Evolutionary conservation across 1,139 yeast genomes (phyloP).

Genomic region (Kluyveromyces sp.): DNA sequence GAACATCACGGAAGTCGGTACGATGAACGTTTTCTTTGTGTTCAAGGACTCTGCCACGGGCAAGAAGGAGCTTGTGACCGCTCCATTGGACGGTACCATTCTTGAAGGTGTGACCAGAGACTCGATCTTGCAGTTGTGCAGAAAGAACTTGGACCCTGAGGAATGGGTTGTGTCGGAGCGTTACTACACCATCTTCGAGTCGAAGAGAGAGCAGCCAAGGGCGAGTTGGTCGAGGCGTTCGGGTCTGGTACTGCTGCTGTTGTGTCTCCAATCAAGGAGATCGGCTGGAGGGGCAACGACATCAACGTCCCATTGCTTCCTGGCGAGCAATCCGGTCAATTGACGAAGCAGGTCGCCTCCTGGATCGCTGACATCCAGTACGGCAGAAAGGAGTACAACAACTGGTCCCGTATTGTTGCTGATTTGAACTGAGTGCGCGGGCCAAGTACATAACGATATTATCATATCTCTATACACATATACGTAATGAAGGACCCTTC

Average conservation of each 20-base stretch:
- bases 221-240: slow-evolving; percentile 86
- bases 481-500: neutral
- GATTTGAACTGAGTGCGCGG: slow-evolving; percentile 22
- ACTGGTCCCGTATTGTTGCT: slow-evolving; percentile 34
- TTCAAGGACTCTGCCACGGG: slow-evolving; percentile 64
- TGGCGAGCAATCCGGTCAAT: slow-evolving; percentile 72
- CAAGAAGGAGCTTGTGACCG: slow-evolving; percentile 86
- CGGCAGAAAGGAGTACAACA: slow-evolving; percentile 58
- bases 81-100: slow-evolving; percentile 95
- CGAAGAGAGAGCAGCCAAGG: slow-evolving; percentile 63
- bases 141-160: slow-evolving; percentile 58
- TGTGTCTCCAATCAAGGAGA: slow-evolving; percentile 84
- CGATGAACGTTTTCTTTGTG: slow-evolving; percentile 90
- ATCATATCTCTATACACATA: neutral
- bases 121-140: slow-evolving; percentile 69
- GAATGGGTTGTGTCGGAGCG: slow-evolving; percentile 84
- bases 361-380: slow-evolving; percentile 91
- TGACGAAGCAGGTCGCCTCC: slow-evolving; percentile 64
- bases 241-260: slow-evolving; percentile 98
- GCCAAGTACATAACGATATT: neutral
- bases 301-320: slow-evolving; percentile 70
- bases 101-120: slow-evolving; percentile 96
- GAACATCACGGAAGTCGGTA: slow-evolving; percentile 89
- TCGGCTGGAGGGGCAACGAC: slow-evolving; percentile 67
- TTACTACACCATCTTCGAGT: slow-evolving; percentile 71